Conservation (phyloP, 495 filamentous ascomycete genomes). For the Baudoinia panamericana region DNA sequence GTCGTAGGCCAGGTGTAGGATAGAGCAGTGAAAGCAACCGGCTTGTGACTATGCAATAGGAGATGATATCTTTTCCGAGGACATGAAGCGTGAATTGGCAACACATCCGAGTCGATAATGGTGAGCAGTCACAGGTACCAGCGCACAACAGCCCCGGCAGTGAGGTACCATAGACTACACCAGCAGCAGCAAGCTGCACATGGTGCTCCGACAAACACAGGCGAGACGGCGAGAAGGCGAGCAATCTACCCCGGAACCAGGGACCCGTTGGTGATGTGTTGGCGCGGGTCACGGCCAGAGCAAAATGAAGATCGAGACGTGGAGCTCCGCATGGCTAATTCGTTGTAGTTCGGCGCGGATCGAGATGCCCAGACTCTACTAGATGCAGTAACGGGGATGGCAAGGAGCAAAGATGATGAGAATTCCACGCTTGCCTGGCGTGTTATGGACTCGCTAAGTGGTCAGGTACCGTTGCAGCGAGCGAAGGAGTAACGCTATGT, state of each 20-base stretch:
- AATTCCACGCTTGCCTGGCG: no score
- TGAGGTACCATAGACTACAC: not conserved
- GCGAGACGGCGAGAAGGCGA: no score
- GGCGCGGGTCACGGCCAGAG: constrained; percentile 73
- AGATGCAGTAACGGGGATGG: not conserved
- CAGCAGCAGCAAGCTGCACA: constrained; percentile 1
- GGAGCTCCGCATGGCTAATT: constrained; percentile 3
- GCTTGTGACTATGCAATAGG: constrained; percentile 1
- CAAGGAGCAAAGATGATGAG: constrained; percentile 1
- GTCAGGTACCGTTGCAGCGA: constrained; percentile 11
- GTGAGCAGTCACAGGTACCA: constrained; percentile 10
- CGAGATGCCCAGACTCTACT: constrained; percentile 10
- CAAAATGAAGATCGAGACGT: constrained; percentile 34
- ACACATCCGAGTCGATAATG: constrained; percentile 14
- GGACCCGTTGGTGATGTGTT: constrained; percentile 62
- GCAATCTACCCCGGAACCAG: constrained; percentile 7
- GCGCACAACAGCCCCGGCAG: not conserved
- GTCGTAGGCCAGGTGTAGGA: not conserved
- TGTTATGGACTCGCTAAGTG: constrained; percentile 13
- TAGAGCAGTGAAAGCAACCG: constrained; percentile 3
- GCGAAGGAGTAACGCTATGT: constrained; percentile 11
- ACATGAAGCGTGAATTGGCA: constrained; percentile 16
- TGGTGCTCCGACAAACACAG: constrained; percentile 2
- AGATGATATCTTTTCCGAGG: constrained; percentile 7
- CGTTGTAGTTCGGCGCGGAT: constrained; percentile 11